phyloP scores from a whole-genome alignment of 1,284 basidiomycete genomes.

The Meripilus lineatus region DNA sequence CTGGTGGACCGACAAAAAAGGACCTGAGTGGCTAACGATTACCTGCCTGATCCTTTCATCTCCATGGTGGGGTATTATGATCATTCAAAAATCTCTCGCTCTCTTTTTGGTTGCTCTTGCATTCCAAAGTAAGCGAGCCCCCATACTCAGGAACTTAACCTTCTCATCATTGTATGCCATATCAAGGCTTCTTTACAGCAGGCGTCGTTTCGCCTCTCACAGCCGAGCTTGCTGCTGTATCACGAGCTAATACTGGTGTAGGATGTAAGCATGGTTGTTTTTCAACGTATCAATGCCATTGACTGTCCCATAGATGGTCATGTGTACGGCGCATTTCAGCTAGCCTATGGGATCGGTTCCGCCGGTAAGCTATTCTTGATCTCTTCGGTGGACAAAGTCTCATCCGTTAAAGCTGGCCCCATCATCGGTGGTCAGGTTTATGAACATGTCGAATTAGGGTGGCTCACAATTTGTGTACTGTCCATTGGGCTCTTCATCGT shows the following conservation, averaged over 20 bases:
- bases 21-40: constrained; percentile 52
- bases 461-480: constrained; percentile 50
- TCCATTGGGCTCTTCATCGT: constrained; percentile 37
- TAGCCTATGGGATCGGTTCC: constrained; percentile 62
- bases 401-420: constrained; percentile 50
- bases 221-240: constrained; percentile 58
- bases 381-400: background rate
- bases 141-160: background rate
- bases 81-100: constrained; percentile 45
- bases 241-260: constrained; percentile 50
- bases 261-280: constrained; percentile 47
- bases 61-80: constrained; percentile 65
- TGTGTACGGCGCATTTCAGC: constrained; percentile 63
- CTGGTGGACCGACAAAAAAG: constrained; percentile 55
- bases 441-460: constrained; percentile 46
- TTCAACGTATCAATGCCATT: background rate
- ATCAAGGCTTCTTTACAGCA: constrained; percentile 53
- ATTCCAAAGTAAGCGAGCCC: constrained; percentile 51
- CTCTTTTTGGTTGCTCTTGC: constrained; percentile 61
- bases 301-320: constrained; percentile 46
- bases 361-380: constrained; percentile 32
- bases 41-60: constrained; percentile 47
- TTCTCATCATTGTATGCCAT: constrained; percentile 8
- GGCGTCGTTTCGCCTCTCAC: constrained; percentile 55
- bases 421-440: constrained; percentile 69